Evolutionary conservation across 352 stramenopile species (phyloP).

Genomic region (Aphanomyces stellatus): DNA sequence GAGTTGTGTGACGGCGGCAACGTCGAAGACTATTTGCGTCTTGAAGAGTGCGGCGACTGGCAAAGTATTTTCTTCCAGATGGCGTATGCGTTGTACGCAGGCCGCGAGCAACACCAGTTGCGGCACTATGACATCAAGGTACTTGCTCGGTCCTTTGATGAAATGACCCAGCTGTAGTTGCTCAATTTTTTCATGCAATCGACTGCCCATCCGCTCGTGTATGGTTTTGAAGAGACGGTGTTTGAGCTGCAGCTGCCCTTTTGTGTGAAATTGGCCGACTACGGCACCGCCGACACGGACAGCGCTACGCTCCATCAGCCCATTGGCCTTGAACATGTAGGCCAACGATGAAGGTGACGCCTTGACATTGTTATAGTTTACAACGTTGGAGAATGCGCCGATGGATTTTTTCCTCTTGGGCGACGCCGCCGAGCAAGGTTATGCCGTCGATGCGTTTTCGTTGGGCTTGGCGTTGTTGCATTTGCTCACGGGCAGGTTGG

Average conservation of each 20-base stretch:
- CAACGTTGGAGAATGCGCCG: conserved; percentile 97
- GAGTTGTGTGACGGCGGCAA: conserved; percentile 96
- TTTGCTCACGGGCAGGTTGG: conserved; percentile 90
- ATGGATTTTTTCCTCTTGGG: conserved; percentile 94
- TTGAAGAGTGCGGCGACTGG: conserved; percentile 50
- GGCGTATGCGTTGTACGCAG: conserved; percentile 91
- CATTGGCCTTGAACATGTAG: conserved; percentile 81
- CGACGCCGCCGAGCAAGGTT: conserved; percentile 82
- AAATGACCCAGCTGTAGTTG: conserved; percentile 38
- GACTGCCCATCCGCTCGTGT: conserved; percentile 25
- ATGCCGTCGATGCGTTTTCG: conserved; percentile 92
- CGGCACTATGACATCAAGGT: conserved; percentile 98
- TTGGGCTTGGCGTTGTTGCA: conserved; percentile 95
- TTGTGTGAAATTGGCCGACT: conserved; percentile 97
- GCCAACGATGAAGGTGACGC: neutral
- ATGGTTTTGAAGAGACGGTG: conserved; percentile 39
- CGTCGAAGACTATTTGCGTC: conserved; percentile 92
- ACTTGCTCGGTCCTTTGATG: neutral
- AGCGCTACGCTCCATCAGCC: conserved; percentile 78
- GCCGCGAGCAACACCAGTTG: conserved; percentile 82
- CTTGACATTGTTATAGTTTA: conserved; percentile 62
- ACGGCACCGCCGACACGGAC: conserved; percentile 92
- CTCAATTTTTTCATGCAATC: conserved; percentile 96
- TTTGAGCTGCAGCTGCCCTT: conserved; percentile 70
- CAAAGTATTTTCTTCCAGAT: conserved; percentile 96